A percentile compares a stretch with the other conserved stretches of the same genome.
Evolutionary conservation across 768 basidiomycete species (phyloP).

Genomic region (Pleurotus ostreatus): DNA sequence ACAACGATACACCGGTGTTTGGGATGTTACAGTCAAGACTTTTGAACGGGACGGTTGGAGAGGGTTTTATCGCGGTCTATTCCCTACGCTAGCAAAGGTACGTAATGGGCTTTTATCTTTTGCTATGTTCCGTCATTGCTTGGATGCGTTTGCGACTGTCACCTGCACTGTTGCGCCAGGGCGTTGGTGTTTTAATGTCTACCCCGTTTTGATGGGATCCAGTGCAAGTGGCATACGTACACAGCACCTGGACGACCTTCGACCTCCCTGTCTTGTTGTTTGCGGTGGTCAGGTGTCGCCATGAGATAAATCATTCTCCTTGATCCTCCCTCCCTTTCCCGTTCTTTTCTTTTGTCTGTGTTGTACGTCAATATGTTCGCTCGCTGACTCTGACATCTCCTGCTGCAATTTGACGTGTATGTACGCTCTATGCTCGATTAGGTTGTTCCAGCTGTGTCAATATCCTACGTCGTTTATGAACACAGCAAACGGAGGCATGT

Average conservation of each 20-base stretch:
- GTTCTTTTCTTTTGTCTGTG: too few relatives aligned
- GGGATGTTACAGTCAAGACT: conserved; percentile 80
- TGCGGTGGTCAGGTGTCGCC: not conserved
- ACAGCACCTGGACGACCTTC: not conserved
- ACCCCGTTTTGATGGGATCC: too few relatives aligned
- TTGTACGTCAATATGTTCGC: not conserved
- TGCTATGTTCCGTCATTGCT: not conserved
- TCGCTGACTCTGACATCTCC: not conserved
- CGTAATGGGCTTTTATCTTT: conserved; percentile 8
- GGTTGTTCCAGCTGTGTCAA: conserved; percentile 96
- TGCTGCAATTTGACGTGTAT: too few relatives aligned
- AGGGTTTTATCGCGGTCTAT: conserved; percentile 90
- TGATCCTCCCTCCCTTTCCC: too few relatives aligned
- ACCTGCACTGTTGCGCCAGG: too few relatives aligned
- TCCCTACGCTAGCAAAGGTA: conserved; percentile 92
- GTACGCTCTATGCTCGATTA: conserved; percentile 20
- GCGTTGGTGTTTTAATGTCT: too few relatives aligned
- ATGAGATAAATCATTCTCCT: too few relatives aligned
- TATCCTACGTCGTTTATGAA: conserved; percentile 94
- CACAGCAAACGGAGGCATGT: conserved; percentile 75
- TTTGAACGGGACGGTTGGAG: conserved; percentile 85
- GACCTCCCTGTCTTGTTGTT: not conserved
- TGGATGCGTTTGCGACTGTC: too few relatives aligned
- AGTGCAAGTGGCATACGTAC: too few relatives aligned
- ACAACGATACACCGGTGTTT: conserved; percentile 81